Conservation (phyloP, 1,284 basidiomycete genomes). For the Boletus smithii region DNA sequence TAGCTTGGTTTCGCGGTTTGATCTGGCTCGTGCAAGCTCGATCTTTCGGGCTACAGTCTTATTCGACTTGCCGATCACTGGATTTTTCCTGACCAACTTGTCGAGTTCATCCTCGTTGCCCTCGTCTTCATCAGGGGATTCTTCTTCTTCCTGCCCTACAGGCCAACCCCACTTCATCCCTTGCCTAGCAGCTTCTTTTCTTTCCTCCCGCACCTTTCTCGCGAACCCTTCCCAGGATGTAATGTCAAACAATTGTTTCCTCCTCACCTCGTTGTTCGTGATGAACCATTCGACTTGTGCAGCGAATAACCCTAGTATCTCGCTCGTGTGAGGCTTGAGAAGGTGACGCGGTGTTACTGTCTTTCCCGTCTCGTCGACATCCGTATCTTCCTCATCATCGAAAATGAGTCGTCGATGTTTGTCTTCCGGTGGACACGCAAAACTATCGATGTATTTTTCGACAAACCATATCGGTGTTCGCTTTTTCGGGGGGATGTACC, state of each 20-base stretch:
- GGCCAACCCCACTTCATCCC: conserved; percentile 31
- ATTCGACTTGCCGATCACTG: conserved; percentile 29
- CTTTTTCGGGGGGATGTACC: conserved; percentile 29
- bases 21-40: conserved; percentile 20
- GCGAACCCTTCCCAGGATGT: conserved; percentile 46
- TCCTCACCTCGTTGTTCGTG: conserved; percentile 38
- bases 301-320: conserved; percentile 45
- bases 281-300: conserved; percentile 52
- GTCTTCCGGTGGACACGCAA: conserved; percentile 28
- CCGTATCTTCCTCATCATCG: conserved; percentile 34
- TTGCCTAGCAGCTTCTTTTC: conserved; percentile 27
- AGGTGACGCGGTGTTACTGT: conserved; percentile 34
- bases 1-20: conserved; percentile 14
- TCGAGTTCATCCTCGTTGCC: neutral
- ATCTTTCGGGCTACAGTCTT: conserved; percentile 23
- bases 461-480: conserved; percentile 52
- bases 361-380: conserved; percentile 31
- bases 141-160: conserved; percentile 13
- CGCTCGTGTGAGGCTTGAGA: conserved; percentile 43
- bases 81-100: conserved; percentile 21
- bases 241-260: conserved; percentile 38
- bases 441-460: conserved; percentile 33
- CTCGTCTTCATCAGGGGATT: conserved; percentile 10
- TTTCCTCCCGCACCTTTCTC: conserved; percentile 28
- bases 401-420: conserved; percentile 36